These are phyloP conservation scores for Aspergillus novoparasiticus DNA, from an alignment of 2,329 filamentous ascomycete genomes.

Conservation along the genomic window DNA sequence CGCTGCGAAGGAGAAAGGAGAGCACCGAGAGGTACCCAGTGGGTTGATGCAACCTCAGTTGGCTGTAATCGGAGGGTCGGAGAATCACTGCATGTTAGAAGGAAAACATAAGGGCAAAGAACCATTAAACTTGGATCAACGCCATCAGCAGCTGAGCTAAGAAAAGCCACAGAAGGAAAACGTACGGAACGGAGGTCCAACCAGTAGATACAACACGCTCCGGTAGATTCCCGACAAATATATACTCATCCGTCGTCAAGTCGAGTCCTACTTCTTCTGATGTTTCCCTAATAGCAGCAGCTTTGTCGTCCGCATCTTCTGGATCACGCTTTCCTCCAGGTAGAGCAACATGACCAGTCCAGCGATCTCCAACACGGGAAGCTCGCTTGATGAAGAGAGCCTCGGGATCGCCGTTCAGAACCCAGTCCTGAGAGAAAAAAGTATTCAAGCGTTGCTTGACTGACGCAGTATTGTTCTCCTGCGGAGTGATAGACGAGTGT, in stretches of 20 bases:
- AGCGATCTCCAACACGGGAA: constrained; percentile 65
- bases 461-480: constrained; percentile 25
- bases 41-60: constrained; percentile 67
- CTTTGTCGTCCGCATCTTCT: constrained; percentile 63
- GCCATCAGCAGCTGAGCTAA: constrained; percentile 18
- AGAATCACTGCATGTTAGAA: constrained; percentile 59
- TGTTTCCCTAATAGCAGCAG: constrained; percentile 65
- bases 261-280: constrained; percentile 68
- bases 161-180: not conserved
- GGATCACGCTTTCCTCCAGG: constrained; percentile 69
- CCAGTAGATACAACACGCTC: constrained; percentile 67
- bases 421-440: constrained; percentile 68
- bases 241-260: constrained; percentile 50
- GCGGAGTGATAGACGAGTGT: constrained; percentile 20
- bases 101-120: constrained; percentile 68
- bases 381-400: constrained; percentile 73
- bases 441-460: constrained; percentile 49
- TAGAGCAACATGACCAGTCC: constrained; percentile 70
- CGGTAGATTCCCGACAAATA: constrained; percentile 63
- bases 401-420: constrained; percentile 66
- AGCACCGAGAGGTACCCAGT: constrained; percentile 68
- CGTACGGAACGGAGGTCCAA: constrained; percentile 65
- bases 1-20: constrained; percentile 63
- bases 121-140: constrained; percentile 61
- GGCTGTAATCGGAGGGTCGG: constrained; percentile 66